Evolutionary conservation across 73 alveolate genomes (phyloP).

Genomic region (Blepharisma japonicum): DNA sequence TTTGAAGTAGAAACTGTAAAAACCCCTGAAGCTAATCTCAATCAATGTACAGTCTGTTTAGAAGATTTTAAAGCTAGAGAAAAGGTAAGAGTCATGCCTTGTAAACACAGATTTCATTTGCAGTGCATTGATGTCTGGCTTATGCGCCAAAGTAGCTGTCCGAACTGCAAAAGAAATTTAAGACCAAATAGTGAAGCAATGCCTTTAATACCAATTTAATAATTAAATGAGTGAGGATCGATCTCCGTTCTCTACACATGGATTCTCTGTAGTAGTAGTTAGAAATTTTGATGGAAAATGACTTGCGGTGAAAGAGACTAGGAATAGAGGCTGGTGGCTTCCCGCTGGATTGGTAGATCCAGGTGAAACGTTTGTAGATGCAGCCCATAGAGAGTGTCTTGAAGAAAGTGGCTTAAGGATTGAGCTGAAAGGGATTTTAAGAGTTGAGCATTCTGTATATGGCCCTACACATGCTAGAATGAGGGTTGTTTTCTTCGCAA

Average conservation of each 20-base stretch:
- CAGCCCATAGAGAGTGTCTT: constrained; percentile 52
- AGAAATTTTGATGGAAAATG: constrained; percentile 33
- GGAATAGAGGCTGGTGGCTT: constrained; percentile 86
- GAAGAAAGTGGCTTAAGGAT: constrained; percentile 54
- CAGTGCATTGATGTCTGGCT: constrained; percentile 85
- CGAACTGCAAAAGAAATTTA: constrained; percentile 65
- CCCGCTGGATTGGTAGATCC: constrained; percentile 89
- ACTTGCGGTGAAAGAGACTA: constrained; percentile 75
- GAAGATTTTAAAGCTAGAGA: constrained; percentile 66
- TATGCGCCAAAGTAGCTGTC: constrained; percentile 79
- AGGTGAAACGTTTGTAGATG: constrained; percentile 57
- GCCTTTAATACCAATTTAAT: too few relatives aligned
- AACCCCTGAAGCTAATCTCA: background rate
- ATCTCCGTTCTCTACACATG: constrained; percentile 25
- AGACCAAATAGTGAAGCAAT: too few relatives aligned
- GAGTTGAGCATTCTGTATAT: constrained; percentile 41
- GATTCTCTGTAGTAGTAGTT: constrained; percentile 27
- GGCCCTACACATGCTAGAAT: constrained; percentile 34
- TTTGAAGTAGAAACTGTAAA: background rate
- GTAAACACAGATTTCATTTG: constrained; percentile 85
- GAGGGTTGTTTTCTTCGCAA: constrained; percentile 79
- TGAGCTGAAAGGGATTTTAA: constrained; percentile 38
- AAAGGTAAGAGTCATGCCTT: constrained; percentile 72
- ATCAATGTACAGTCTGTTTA: constrained; percentile 72
- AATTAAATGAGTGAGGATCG: background rate